Percentiles rank a stretch among this genome's conserved stretches.
Conservation (phyloP, 331 rosid genomes). For the Cydonia oblonga region DNA sequence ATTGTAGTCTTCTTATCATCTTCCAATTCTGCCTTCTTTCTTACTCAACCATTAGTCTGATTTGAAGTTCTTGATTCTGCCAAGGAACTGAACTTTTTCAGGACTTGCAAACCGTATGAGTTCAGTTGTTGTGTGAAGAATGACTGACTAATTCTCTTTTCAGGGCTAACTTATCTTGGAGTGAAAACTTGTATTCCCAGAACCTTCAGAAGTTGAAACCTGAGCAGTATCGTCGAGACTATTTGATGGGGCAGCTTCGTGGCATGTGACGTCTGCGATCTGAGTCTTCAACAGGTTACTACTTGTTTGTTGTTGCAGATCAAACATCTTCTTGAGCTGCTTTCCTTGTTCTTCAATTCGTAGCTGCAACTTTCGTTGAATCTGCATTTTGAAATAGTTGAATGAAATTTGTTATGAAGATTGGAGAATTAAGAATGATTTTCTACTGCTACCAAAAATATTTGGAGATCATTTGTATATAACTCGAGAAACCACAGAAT, state of each 20-base stretch:
- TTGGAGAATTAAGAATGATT: not conserved
- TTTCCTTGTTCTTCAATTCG: conserved; percentile 27
- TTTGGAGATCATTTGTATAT: too few relatives aligned
- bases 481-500: not conserved
- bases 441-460: too few relatives aligned
- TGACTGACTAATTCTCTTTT: not conserved
- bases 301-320: conserved; percentile 21
- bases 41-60: not conserved
- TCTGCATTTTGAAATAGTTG: conserved; percentile 20
- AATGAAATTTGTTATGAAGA: not conserved
- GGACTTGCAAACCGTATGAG: too few relatives aligned
- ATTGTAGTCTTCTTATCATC: not conserved
- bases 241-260: not conserved
- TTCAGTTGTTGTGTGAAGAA: not conserved
- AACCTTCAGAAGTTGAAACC: conserved; percentile 5
- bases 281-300: not conserved
- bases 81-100: too few relatives aligned
- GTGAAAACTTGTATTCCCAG: conserved; percentile 11
- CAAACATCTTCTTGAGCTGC: conserved; percentile 28
- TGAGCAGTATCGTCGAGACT: not conserved
- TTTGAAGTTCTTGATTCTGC: not conserved
- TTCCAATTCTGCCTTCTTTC: not conserved
- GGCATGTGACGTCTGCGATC: not conserved
- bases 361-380: conserved; percentile 48
- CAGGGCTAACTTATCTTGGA: not conserved